These are phyloP conservation scores for Creolimax fragrantissima DNA, from an alignment of 78 protist species.

Conservation along the genomic window DNA sequence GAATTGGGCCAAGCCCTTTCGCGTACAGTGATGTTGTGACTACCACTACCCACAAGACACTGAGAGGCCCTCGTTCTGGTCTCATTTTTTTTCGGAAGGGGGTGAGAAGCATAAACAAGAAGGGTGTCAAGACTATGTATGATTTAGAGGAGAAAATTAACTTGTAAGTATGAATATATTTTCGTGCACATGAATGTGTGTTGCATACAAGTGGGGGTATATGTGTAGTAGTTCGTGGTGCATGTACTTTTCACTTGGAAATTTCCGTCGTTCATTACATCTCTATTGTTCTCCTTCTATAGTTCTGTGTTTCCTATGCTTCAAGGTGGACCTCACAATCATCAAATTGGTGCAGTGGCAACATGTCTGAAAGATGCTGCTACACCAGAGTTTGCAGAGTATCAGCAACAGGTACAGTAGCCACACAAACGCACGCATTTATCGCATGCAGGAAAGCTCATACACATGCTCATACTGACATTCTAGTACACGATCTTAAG, in stretches of 20 bases:
- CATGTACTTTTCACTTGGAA: no score
- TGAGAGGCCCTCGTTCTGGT: conserved; percentile 97
- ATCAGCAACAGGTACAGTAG: conserved; percentile 26
- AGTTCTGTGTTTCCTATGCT: conserved; percentile 68
- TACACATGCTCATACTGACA: neutral
- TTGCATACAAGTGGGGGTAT: no score
- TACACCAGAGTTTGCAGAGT: conserved; percentile 72
- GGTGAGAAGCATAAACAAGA: conserved; percentile 2
- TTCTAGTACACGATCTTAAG: no score
- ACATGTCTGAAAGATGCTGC: conserved; percentile 70
- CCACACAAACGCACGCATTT: neutral
- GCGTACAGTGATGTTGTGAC: conserved; percentile 90
- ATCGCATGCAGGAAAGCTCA: neutral
- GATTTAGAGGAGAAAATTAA: conserved; percentile 61
- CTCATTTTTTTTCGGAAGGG: conserved; percentile 93
- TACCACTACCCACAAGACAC: conserved; percentile 98
- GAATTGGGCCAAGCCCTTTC: conserved; percentile 71
- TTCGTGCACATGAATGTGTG: no score
- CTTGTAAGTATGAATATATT: neutral
- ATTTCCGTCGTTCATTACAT: no score
- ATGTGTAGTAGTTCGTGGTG: no score
- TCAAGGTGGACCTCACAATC: conserved; percentile 99
- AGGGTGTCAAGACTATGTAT: conserved; percentile 18
- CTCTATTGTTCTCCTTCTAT: no score
- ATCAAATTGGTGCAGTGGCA: conserved; percentile 90